These are phyloP conservation scores for Rhinocladiella mackenziei DNA, from an alignment of 2,329 filamentous ascomycete species.

Conservation along the genomic window DNA sequence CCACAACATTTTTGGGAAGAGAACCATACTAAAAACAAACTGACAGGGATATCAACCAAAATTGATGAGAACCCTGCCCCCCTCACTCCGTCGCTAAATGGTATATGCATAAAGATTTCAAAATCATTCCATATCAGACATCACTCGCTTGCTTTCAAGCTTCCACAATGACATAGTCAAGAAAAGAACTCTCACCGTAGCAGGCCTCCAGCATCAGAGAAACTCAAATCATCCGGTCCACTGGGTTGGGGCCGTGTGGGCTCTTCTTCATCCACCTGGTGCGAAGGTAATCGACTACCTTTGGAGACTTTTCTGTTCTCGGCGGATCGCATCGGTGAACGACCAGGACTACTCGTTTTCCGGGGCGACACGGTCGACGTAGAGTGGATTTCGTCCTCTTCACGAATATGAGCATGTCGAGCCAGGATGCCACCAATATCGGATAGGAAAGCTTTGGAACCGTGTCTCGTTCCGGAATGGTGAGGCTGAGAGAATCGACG, in stretches of 20 bases:
- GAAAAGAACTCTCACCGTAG: slow-evolving; percentile 24
- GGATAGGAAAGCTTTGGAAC: slow-evolving; percentile 26
- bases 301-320: slow-evolving; percentile 15
- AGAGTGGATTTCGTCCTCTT: slow-evolving; percentile 18
- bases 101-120: slow-evolving; percentile 9
- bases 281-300: slow-evolving; percentile 25
- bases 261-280: slow-evolving; percentile 33
- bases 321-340: slow-evolving; percentile 14
- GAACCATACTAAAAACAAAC: no score
- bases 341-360: slow-evolving; percentile 14
- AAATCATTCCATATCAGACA: no score
- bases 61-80: neutral
- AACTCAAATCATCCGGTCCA: slow-evolving; percentile 39
- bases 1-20: no score
- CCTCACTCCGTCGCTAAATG: slow-evolving; percentile 27
- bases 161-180: no score
- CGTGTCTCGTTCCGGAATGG: slow-evolving; percentile 13
- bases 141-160: neutral
- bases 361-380: slow-evolving; percentile 7
- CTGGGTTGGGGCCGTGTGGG: slow-evolving; percentile 49
- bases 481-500: slow-evolving; percentile 10
- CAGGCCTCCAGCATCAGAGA: slow-evolving; percentile 31
- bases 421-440: slow-evolving; percentile 30
- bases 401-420: slow-evolving; percentile 17
- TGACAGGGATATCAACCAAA: neutral